Evolutionary conservation across 305 asterid genomes (phyloP), one percentile per base, ranked within the genome.

Genomic region (Fraxinus angustifolia): DNA sequence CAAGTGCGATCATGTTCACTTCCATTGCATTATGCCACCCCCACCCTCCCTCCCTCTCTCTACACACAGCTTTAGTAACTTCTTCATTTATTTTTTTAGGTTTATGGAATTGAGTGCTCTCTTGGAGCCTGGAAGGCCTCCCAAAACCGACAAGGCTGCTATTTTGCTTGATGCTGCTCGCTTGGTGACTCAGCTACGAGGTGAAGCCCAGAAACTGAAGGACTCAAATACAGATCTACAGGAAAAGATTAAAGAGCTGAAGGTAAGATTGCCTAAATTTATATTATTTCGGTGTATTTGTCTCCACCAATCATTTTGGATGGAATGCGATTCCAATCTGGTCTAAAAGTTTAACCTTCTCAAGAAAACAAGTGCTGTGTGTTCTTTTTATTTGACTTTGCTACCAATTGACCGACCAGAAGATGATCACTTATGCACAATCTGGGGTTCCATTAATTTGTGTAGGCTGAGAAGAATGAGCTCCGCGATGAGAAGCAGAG

Each of bases 401-500:
- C 45, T 58, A 82, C n/a, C n/a, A 56, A 26, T 60, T 73, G 23
- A 12, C 36, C 67, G 1, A 17, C 67, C 11, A 38, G 8, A 36
- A 71, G 71, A 77, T 73, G 38, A 74, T 53, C 21, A 48, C 45
- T 75, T 31, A 36, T 70, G 17, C 53, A 58, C 50, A 11, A 53
- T 78, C 60, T 73, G 2, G 70, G 38, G 4, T 83, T 53, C 45
- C 48, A 16, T 12, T 78, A 14, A 67, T 35, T 21, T 79, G 74
- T 82, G 78, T 82, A 95, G 99, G 84, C 90, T 50, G 98, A 95
- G 90, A 94, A 95, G 87, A 95, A 89, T 30, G 99, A 95, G 88
- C 97, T 95, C 75, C 96, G 99, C 23, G 99, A 95, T 84, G 99
- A 95, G 87, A 95, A 95, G 86, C 99, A 94, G 83, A 90, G 97